Evolutionary conservation across 2,329 filamentous ascomycete species (phyloP).

Genomic region (Exophiala xenobiotica): DNA sequence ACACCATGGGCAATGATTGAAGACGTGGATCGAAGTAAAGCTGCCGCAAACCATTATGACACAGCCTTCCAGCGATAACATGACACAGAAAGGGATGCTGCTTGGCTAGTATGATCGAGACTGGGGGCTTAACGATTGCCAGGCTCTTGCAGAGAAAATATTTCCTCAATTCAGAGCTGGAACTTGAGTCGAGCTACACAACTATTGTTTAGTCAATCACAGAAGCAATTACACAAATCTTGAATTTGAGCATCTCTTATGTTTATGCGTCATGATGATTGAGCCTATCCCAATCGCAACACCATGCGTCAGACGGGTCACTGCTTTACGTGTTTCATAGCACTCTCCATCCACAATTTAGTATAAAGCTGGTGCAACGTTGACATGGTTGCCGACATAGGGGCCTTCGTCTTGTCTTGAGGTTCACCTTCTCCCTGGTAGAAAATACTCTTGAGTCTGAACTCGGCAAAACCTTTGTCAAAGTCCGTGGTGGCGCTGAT

Average conservation of each 20-base stretch:
- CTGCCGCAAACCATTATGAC: neutral
- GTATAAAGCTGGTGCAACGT: conserved; percentile 58
- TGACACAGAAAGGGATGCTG: neutral
- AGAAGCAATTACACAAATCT: too few species aligned
- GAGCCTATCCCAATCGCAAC: too few species aligned
- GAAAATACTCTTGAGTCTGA: conserved; percentile 65
- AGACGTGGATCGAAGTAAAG: neutral
- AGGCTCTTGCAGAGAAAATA: neutral
- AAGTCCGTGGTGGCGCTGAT: conserved; percentile 62
- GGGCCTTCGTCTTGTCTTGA: conserved; percentile 49
- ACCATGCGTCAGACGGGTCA: too few species aligned
- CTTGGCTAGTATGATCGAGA: conserved; percentile 1
- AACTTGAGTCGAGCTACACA: neutral
- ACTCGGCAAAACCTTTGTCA: conserved; percentile 59
- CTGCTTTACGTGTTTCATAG: conserved; percentile 35
- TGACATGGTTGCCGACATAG: conserved; percentile 27
- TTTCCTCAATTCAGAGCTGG: neutral
- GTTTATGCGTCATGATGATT: too few species aligned
- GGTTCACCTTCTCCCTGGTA: conserved; percentile 51
- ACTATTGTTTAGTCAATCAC: neutral
- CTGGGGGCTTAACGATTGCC: neutral
- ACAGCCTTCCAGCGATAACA: neutral
- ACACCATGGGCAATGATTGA: neutral
- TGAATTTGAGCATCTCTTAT: too few species aligned
- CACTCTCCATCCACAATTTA: conserved; percentile 58